phyloP scores from a whole-genome alignment of 2,329 filamentous ascomycete species.

The Raffaelea albimanens region DNA sequence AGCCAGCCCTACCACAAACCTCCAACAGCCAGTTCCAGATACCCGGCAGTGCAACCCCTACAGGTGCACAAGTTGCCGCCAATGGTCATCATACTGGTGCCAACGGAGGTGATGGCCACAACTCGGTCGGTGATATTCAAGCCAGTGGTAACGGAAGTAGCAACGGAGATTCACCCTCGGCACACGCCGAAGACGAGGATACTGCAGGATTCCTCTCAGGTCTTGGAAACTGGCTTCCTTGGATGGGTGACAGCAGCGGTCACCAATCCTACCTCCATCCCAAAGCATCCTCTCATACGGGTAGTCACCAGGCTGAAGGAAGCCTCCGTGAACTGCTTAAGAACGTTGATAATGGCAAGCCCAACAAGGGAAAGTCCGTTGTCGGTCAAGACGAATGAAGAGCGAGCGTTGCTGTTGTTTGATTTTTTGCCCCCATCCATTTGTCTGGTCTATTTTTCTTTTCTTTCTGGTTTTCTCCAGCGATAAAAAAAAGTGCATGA shows the following conservation, averaged over 20 bases:
- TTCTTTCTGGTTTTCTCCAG: not conserved
- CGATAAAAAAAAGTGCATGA: not conserved
- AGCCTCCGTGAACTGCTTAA: slow-evolving; percentile 45
- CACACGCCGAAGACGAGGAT: slow-evolving; percentile 11
- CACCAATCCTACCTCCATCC: not conserved
- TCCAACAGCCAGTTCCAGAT: slow-evolving; percentile 42
- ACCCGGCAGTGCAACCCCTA: too few species aligned
- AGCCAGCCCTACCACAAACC: slow-evolving; percentile 47
- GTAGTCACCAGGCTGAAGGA: slow-evolving; percentile 40
- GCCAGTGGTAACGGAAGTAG: too few species aligned
- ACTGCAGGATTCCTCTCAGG: slow-evolving; percentile 23
- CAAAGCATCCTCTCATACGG: not conserved
- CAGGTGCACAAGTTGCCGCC: too few species aligned
- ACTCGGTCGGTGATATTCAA: not conserved
- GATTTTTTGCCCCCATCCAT: not conserved
- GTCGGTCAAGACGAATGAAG: slow-evolving; percentile 3
- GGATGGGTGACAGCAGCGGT: slow-evolving; percentile 22
- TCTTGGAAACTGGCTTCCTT: slow-evolving; percentile 36
- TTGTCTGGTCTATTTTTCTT: not conserved
- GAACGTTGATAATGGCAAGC: slow-evolving; percentile 18
- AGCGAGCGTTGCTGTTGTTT: not conserved
- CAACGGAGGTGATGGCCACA: too few species aligned
- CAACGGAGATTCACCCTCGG: too few species aligned
- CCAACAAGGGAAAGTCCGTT: slow-evolving; percentile 17
- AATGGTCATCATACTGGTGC: too few species aligned